Evolutionary conservation across 768 basidiomycete species (phyloP), one percentile per base, ranked within the genome.

Genomic region (Trametes villosa): DNA sequence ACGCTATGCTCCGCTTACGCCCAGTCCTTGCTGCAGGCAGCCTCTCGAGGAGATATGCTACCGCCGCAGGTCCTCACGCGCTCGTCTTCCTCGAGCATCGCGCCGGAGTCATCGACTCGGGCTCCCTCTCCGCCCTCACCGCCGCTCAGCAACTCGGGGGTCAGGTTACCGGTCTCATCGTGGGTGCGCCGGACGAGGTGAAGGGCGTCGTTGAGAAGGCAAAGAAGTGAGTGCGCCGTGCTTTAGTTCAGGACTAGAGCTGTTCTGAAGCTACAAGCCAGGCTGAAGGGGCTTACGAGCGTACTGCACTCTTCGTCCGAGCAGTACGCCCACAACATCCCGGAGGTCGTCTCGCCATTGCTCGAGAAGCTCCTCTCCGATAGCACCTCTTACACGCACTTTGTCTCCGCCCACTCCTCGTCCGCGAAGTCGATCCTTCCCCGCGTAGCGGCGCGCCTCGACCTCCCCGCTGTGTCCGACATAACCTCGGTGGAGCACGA

Each of bases 401-500:
- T 98, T 66, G 89, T 96, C 52, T 93, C 92, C 27, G 86, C 94
- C 12, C 96, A 97, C 67, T 93, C 96, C 0, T 93, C 96, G 4
- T 84, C 88, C 48, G 93, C 94, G 57, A 98, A 97, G 77, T 93
- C 94, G 33, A 79, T 98, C 63, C 82, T 98, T 57, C 97, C 97
- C 40, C 91, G 96, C 62, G 86, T 97, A 11, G 93, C 96, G 1
- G 96, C 93, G 13, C 81, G 79, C 62, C 84, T 98, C n/a, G 87
- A 96, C 73, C 84, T 89, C 22, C 93, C 94, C 8, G 93, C 94
- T 62, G 83, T 97, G 61, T 94, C 94, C 33, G 96, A 98, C 75
- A 85, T 98, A 67, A 91, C 88, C 33, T 89, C 89, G 15, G 78
- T 98, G 64, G 81, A 87, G 40, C 87, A 93, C 71, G 89, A 93